These are phyloP conservation scores for Acanthamoeba lenticulata DNA, from an alignment of 208 protist species.

Conservation along the genomic window DNA sequence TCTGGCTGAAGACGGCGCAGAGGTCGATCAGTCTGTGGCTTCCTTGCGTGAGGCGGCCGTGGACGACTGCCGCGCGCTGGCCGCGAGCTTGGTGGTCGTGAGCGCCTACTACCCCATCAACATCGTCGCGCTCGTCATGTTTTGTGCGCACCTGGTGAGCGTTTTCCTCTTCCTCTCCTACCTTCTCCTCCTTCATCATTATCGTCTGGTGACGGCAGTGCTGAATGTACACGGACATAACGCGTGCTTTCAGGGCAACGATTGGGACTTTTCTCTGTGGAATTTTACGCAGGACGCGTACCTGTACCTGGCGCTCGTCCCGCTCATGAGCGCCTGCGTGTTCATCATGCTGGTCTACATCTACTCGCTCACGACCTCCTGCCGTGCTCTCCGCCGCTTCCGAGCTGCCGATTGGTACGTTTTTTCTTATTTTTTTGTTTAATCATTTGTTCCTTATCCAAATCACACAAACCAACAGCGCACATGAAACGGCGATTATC, in stretches of 20 bases:
- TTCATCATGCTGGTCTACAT: neutral
- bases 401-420: neutral
- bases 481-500: neutral
- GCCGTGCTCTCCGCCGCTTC: neutral
- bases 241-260: neutral
- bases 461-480: too few relatives aligned
- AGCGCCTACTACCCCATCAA: neutral
- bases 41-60: neutral
- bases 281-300: neutral
- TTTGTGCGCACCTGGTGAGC: too few relatives aligned
- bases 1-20: neutral
- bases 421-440: too few relatives aligned
- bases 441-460: too few relatives aligned
- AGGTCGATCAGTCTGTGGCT: too few relatives aligned
- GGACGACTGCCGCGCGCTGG: neutral
- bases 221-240: too few relatives aligned
- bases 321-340: neutral
- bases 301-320: neutral
- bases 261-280: neutral
- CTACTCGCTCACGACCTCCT: neutral
- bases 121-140: neutral
- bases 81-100: neutral
- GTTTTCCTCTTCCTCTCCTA: too few relatives aligned
- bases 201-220: neutral
- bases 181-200: too few relatives aligned